Evolutionary conservation across 1,284 basidiomycete genomes (phyloP).

Genomic region (Melanopsichium pennsylvanicum): DNA sequence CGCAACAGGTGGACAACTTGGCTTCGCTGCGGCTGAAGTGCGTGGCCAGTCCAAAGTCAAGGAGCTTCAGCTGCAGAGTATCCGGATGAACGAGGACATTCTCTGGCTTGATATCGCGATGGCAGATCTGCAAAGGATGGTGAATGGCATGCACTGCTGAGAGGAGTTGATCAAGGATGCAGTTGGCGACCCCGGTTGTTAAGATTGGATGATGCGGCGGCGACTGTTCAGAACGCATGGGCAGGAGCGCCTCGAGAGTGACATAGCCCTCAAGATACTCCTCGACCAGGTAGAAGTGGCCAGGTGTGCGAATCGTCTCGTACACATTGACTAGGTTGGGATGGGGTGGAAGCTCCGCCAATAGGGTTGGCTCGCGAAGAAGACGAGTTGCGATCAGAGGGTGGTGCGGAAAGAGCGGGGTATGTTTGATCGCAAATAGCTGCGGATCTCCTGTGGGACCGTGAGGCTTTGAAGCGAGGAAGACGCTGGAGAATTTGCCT

Average conservation of each 20-base stretch:
- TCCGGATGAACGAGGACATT: constrained; percentile 68
- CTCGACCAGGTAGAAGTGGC: constrained; percentile 72
- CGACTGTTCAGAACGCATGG: constrained; percentile 36
- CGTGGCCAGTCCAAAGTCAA: constrained; percentile 72
- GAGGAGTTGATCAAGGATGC: constrained; percentile 70
- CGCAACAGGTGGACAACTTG: constrained; percentile 72
- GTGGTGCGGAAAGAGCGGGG: constrained; percentile 71
- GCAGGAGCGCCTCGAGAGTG: constrained; percentile 64
- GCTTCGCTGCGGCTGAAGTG: constrained; percentile 70
- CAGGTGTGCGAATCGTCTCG: constrained; percentile 70
- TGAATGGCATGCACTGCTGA: constrained; percentile 70
- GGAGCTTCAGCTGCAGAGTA: constrained; percentile 67
- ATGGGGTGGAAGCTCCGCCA: constrained; percentile 70
- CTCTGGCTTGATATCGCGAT: constrained; percentile 71
- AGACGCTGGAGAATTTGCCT: constrained; percentile 65
- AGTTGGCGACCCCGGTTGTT: constrained; percentile 59
- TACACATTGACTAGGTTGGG: constrained; percentile 71
- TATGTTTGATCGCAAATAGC: constrained; percentile 70
- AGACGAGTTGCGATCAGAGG: constrained; percentile 71
- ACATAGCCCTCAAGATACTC: constrained; percentile 69
- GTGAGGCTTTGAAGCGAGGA: constrained; percentile 59
- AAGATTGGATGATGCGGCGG: constrained; percentile 54
- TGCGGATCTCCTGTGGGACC: constrained; percentile 50
- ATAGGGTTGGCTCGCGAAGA: constrained; percentile 70
- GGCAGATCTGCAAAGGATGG: constrained; percentile 69